A percentile compares a stretch with the other conserved stretches of the same genome.
Conservation (phyloP, 768 basidiomycete species). For the Roridomyces roridus region DNA sequence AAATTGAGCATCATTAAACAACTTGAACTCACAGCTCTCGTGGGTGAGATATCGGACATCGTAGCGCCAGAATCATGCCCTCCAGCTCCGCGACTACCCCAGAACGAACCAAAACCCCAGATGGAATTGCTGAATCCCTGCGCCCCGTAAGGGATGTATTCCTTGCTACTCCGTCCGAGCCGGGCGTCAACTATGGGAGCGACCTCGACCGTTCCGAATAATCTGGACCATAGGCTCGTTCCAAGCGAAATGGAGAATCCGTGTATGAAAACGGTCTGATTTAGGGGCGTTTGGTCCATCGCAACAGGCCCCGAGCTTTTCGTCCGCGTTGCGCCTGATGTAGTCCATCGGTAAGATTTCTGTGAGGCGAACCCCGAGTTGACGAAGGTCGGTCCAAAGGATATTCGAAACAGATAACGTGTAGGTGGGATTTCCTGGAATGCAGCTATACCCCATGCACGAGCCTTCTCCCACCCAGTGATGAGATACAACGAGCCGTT, state of each 20-base stretch:
- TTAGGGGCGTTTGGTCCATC: not conserved
- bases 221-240: constrained; percentile 6
- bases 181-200: not conserved
- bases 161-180: not conserved
- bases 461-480: constrained; percentile 28
- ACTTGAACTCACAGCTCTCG: not conserved
- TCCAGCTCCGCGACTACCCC: no score
- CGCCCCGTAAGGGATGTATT: constrained; percentile 2
- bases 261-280: constrained; percentile 4
- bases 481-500: constrained; percentile 28
- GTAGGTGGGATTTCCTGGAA: constrained; percentile 3
- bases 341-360: not conserved
- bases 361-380: not conserved
- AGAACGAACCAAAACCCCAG: no score
- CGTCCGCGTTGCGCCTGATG: not conserved
- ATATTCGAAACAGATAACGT: no score
- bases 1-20: no score
- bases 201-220: not conserved
- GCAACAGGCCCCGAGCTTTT: not conserved
- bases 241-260: constrained; percentile 6
- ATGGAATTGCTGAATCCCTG: not conserved
- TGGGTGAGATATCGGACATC: not conserved
- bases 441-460: constrained; percentile 22
- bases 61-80: not conserved
- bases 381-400: not conserved